These are phyloP conservation scores for Fistulinella cinereoalba DNA, from an alignment of 1,284 basidiomycete species.

Conservation along the genomic window DNA sequence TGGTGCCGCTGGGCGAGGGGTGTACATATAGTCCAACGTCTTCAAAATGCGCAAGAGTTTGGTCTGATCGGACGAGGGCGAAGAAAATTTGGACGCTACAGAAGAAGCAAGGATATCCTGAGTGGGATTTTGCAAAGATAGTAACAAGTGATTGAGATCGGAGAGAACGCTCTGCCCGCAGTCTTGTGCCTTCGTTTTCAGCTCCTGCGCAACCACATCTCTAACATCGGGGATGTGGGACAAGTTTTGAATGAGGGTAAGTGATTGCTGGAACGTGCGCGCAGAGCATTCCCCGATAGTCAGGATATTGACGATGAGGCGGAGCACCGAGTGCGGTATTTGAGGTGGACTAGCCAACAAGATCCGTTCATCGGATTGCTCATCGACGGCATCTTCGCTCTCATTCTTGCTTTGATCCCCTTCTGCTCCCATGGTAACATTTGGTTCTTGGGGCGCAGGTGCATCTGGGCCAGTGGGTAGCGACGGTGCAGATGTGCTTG, in stretches of 20 bases:
- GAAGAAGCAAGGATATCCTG: conserved; percentile 61
- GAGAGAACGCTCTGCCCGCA: conserved; percentile 72
- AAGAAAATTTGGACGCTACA: conserved; percentile 84
- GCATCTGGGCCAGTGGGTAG: conserved; percentile 9
- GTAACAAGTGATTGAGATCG: conserved; percentile 76
- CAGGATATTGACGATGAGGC: conserved; percentile 90
- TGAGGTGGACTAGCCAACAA: conserved; percentile 73
- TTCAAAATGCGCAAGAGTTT: conserved; percentile 91
- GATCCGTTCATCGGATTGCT: conserved; percentile 57
- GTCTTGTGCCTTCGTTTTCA: conserved; percentile 80
- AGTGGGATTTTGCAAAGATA: conserved; percentile 55
- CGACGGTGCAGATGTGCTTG: conserved; percentile 10
- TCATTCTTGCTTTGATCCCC: conserved; percentile 32
- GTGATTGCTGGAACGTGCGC: conserved; percentile 87
- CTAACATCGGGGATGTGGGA: conserved; percentile 85
- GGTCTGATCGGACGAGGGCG: conserved; percentile 88
- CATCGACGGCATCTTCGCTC: conserved; percentile 28
- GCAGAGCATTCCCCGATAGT: conserved; percentile 95
- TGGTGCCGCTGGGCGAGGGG: conserved; percentile 54
- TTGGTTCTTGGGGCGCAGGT: conserved; percentile 15
- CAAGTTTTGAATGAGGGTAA: conserved; percentile 86
- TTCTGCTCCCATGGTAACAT: conserved; percentile 10
- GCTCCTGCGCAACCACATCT: conserved; percentile 83
- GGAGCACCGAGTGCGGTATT: conserved; percentile 77
- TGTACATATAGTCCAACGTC: conserved; percentile 94